Conservation (phyloP, 163 green algal species). For the Trebouxia gelatinosa region DNA sequence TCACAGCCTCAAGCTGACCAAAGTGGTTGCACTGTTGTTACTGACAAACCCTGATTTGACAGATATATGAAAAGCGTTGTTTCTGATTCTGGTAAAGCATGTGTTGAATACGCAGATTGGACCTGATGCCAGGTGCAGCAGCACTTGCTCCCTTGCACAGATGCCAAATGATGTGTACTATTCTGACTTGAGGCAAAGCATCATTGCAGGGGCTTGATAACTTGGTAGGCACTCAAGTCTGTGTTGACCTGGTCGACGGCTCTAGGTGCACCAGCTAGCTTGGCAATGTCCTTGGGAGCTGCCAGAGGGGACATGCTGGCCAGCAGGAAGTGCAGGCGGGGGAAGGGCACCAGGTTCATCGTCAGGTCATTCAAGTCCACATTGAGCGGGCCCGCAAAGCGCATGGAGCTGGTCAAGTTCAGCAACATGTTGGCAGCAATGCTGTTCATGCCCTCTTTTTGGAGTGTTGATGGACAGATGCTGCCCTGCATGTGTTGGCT, state of each 20-base stretch:
- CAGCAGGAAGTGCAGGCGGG: slow-evolving; percentile 80
- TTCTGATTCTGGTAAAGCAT: no score
- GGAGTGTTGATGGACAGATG: no score
- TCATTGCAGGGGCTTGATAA: no score
- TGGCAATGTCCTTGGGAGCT: slow-evolving; percentile 48
- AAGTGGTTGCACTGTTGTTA: no score
- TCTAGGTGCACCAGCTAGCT: slow-evolving; percentile 36
- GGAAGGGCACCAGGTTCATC: slow-evolving; percentile 82
- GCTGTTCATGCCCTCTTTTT: slow-evolving; percentile 86
- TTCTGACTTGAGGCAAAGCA: no score
- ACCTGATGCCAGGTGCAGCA: not conserved
- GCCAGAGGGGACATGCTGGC: slow-evolving; percentile 58
- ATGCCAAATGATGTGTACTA: no score
- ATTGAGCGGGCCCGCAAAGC: slow-evolving; percentile 78
- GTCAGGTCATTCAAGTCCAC: slow-evolving; percentile 85
- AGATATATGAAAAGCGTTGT: no score
- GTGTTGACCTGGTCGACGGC: slow-evolving; percentile 69
- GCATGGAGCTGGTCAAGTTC: slow-evolving; percentile 69
- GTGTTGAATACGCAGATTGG: no score
- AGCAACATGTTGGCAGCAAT: slow-evolving; percentile 77
- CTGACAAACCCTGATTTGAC: no score
- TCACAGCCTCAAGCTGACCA: no score
- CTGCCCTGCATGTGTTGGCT: no score
- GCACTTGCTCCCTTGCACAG: not conserved
- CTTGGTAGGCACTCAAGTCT: no score